These are phyloP conservation scores for Larix sibirica DNA, from an alignment of 83 land plant genomes.

Conservation along the genomic window DNA sequence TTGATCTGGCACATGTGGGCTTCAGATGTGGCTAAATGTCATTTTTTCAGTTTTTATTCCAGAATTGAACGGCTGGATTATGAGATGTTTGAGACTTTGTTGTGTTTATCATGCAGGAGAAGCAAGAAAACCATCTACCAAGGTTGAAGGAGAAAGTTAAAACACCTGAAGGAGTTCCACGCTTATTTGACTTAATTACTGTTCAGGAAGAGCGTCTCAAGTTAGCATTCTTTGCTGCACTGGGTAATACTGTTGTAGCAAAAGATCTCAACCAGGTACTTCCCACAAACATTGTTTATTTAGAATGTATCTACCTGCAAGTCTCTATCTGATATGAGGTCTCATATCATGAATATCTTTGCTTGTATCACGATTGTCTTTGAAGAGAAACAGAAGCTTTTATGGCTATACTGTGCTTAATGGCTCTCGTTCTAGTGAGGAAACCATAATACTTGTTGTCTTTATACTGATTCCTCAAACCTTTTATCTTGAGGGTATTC, in stretches of 20 bases:
- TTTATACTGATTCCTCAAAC: not conserved
- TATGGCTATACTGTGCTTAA: not conserved
- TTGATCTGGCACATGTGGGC: not conserved
- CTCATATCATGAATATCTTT: not conserved
- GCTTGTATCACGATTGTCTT: not conserved
- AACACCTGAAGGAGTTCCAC: conserved; percentile 93
- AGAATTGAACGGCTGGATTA: not conserved
- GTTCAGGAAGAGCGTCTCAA: conserved; percentile 84
- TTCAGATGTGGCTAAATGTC: not conserved
- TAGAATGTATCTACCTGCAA: not conserved
- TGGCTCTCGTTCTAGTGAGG: not conserved
- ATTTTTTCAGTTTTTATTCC: not conserved
- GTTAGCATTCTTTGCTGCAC: conserved; percentile 82
- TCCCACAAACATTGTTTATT: not conserved
- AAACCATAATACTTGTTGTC: not conserved
- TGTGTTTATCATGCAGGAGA: conserved; percentile 63
- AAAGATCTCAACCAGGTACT: conserved; percentile 89
- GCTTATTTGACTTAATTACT: conserved; percentile 86
- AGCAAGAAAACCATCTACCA: conserved; percentile 63
- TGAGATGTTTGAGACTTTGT: not conserved
- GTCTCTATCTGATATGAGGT: not conserved
- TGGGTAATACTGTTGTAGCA: conserved; percentile 92
- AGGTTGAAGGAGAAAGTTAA: conserved; percentile 64
- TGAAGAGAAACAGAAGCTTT: not conserved
- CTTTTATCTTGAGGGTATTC: not conserved